These are phyloP conservation scores for Oligophagozyma castellii DNA, from an alignment of 1,139 yeast genomes.

Conservation along the genomic window DNA sequence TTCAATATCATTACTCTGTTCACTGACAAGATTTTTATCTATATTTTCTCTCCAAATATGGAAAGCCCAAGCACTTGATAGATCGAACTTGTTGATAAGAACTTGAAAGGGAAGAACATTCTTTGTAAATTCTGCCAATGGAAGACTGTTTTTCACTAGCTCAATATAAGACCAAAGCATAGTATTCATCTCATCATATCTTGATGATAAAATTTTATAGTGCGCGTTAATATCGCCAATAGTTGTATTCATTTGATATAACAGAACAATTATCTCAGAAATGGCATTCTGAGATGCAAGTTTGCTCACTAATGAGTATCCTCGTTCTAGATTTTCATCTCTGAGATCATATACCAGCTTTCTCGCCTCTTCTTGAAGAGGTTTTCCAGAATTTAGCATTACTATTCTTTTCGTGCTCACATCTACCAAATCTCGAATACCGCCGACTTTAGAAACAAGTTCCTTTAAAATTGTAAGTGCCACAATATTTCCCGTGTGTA, in stretches of 20 bases:
- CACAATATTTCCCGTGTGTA: constrained; percentile 47
- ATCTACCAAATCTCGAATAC: constrained; percentile 42
- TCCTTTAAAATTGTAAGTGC: constrained; percentile 63
- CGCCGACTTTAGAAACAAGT: constrained; percentile 64
- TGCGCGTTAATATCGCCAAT: constrained; percentile 35
- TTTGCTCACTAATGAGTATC: constrained; percentile 36
- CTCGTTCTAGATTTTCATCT: constrained; percentile 35
- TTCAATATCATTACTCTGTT: constrained; percentile 3
- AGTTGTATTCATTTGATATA: constrained; percentile 39
- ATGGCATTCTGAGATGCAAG: constrained; percentile 35
- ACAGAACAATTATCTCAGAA: constrained; percentile 51
- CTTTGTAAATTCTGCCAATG: constrained; percentile 26
- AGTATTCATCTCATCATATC: constrained; percentile 57
- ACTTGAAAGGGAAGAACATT: constrained; percentile 34
- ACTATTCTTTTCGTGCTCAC: constrained; percentile 38
- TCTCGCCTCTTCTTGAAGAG: constrained; percentile 44
- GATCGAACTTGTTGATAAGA: constrained; percentile 35
- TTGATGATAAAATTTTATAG: constrained; percentile 57
- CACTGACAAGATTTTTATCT: constrained; percentile 7
- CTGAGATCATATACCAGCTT: constrained; percentile 52
- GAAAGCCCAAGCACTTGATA: constrained; percentile 59
- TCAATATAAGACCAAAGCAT: constrained; percentile 54
- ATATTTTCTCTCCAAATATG: constrained; percentile 56
- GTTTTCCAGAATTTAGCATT: constrained; percentile 51
- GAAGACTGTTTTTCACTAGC: constrained; percentile 40